Evolutionary conservation across 352 stramenopile genomes (phyloP).

Genomic region (Plasmopara muralis): DNA sequence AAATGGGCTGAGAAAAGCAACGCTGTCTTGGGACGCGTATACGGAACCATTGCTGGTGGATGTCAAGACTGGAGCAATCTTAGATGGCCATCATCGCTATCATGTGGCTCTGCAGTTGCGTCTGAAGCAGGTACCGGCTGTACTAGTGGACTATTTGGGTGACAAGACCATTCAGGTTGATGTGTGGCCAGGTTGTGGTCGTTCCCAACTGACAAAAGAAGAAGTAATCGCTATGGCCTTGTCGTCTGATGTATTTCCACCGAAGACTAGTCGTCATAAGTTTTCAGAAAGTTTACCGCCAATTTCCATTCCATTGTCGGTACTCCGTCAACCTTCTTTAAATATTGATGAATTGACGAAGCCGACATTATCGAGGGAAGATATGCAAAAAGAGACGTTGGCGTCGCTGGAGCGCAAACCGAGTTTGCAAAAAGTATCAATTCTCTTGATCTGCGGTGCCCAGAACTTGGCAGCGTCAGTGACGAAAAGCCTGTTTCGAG

Average conservation of each 20-base stretch:
- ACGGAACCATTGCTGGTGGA: constrained; percentile 78
- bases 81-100: constrained; percentile 82
- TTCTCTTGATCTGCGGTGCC: constrained; percentile 67
- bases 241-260: constrained; percentile 73
- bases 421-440: constrained; percentile 61
- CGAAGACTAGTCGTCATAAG: constrained; percentile 78
- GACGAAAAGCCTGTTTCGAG: constrained; percentile 67
- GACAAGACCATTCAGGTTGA: constrained; percentile 71
- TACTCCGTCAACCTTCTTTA: constrained; percentile 56
- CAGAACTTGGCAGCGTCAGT: constrained; percentile 66
- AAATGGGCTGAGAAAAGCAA: constrained; percentile 68
- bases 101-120: constrained; percentile 65
- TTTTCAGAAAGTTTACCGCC: constrained; percentile 77
- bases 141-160: constrained; percentile 75
- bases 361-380: constrained; percentile 8
- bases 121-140: constrained; percentile 65
- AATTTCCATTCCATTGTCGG: constrained; percentile 73
- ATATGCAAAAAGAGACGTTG: constrained; percentile 11
- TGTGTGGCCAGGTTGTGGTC: constrained; percentile 71
- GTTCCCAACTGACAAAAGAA: constrained; percentile 57
- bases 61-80: constrained; percentile 66
- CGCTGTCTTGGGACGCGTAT: constrained; percentile 74
- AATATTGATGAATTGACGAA: constrained; percentile 37
- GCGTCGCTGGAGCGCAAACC: constrained; percentile 23
- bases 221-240: constrained; percentile 81